A percentile compares a stretch with the other conserved stretches of the same genome.
Conservation (phyloP, 257 asterid species). For the Cynanchum wilfordii region DNA sequence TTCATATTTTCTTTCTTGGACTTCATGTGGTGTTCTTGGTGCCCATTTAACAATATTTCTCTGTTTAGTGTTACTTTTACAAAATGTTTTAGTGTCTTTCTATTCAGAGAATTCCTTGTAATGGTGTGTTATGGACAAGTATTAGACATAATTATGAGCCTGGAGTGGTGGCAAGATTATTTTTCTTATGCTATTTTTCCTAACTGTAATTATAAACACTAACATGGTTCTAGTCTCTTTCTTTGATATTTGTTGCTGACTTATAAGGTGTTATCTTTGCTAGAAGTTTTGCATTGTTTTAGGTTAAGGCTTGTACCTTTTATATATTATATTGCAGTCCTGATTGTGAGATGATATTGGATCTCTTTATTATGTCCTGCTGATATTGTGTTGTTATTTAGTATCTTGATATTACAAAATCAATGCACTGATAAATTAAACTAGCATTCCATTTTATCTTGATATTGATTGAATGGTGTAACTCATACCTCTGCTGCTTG, state of each 20-base stretch:
- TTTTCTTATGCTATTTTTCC: not conserved
- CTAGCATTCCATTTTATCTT: not conserved
- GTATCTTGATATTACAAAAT: not conserved
- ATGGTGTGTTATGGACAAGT: not conserved
- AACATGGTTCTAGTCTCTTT: not conserved
- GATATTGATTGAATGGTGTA: not conserved
- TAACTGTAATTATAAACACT: not conserved
- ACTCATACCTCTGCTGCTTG: not conserved
- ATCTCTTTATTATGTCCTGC: not conserved
- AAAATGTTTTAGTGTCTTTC: not conserved
- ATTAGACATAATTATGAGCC: not conserved
- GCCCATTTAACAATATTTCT: not conserved
- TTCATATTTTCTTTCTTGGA: not conserved
- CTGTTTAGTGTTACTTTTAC: not conserved
- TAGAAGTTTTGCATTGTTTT: not conserved
- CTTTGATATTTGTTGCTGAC: not conserved
- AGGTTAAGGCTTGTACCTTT: not conserved
- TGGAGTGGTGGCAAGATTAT: not conserved
- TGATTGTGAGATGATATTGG: conserved; percentile 1
- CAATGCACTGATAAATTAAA: not conserved
- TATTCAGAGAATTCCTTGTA: not conserved
- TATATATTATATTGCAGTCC: not conserved
- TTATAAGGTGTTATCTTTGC: not conserved
- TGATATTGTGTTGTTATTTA: not conserved
- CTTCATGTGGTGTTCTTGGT: not conserved